These are phyloP conservation scores for Calonectria pseudoreteaudii DNA, from an alignment of 2,329 filamentous ascomycete species.

Conservation along the genomic window DNA sequence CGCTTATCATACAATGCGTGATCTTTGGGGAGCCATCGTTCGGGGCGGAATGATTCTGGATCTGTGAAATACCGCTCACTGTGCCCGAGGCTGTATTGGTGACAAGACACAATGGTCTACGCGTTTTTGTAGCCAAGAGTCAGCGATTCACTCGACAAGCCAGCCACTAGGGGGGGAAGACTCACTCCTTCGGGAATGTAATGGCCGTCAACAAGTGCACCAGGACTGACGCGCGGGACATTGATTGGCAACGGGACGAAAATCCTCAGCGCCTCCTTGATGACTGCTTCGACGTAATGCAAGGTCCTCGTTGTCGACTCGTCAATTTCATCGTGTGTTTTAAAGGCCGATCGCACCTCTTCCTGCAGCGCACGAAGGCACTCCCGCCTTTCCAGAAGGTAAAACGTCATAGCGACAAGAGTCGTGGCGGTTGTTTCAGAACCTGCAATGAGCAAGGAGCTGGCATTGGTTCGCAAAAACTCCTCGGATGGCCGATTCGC, in stretches of 20 bases:
- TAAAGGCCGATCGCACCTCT: constrained; percentile 12
- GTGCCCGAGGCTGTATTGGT: constrained; percentile 2
- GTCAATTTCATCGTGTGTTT: constrained; percentile 5
- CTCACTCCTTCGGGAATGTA: constrained; percentile 17
- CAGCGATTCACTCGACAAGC: neutral
- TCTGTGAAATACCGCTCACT: constrained; percentile 4
- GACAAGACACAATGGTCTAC: constrained; percentile 9
- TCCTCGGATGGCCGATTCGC: neutral
- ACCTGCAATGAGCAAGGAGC: neutral
- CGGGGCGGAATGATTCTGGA: constrained; percentile 9
- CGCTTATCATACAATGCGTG: neutral
- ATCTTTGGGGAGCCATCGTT: constrained; percentile 5
- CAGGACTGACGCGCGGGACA: constrained; percentile 5
- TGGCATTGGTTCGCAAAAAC: constrained; percentile 4
- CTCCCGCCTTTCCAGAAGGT: neutral
- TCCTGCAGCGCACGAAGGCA: neutral
- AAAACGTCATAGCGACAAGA: neutral
- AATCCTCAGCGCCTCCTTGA: constrained; percentile 16
- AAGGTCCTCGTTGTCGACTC: neutral
- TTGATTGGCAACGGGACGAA: constrained; percentile 1
- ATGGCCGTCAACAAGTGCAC: constrained; percentile 10
- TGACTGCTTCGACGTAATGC: neutral
- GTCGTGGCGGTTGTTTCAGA: constrained; percentile 16
- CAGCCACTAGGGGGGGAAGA: neutral
- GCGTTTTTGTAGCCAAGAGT: neutral